Conservation (phyloP, 2,329 filamentous ascomycete genomes). For the Lachnellula occidentalis region DNA sequence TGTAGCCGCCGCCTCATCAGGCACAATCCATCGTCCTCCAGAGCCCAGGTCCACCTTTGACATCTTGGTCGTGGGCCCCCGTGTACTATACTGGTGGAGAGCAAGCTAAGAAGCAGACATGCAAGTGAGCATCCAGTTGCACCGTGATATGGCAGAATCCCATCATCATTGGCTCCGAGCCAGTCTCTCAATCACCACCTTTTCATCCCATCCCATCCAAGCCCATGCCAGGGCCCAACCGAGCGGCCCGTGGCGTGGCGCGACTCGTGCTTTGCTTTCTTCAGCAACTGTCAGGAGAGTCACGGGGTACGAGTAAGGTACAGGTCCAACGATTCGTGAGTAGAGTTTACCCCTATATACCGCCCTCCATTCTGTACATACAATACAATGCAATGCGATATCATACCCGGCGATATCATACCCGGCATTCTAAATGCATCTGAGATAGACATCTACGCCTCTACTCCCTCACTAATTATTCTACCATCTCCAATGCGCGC, state of each 20-base stretch:
- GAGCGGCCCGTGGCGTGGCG: not conserved
- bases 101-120: not conserved
- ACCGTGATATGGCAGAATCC: not conserved
- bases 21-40: no score
- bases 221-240: not conserved
- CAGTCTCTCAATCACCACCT: not conserved
- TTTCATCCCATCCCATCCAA: not conserved
- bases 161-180: not conserved
- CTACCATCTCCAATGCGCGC: no score
- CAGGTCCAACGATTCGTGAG: no score
- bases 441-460: slow-evolving; percentile 5
- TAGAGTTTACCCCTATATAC: slow-evolving; percentile 1
- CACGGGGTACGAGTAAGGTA: no score
- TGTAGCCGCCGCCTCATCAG: not conserved
- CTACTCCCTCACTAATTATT: slow-evolving; percentile 13
- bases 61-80: no score
- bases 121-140: not conserved
- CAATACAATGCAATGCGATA: no score
- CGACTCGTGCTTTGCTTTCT: no score
- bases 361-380: slow-evolving; percentile 14
- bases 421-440: slow-evolving; percentile 15
- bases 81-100: not conserved
- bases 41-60: not conserved
- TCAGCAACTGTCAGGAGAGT: no score
- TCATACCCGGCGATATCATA: no score